phyloP scores from a whole-genome alignment of 2,329 filamentous ascomycete species.

The Paracorniculantispora psalliotae region DNA sequence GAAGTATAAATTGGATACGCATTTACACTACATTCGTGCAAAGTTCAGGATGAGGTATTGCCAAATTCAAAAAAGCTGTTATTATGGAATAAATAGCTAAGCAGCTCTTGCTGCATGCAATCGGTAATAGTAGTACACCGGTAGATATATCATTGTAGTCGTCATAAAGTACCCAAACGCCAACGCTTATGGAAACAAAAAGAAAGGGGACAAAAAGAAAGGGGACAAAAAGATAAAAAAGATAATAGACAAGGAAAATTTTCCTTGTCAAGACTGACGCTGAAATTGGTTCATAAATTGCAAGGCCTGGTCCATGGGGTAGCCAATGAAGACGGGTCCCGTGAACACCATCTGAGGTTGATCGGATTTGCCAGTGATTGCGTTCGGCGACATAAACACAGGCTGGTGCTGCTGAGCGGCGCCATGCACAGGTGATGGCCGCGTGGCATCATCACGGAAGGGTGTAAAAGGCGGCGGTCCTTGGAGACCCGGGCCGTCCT shows the following conservation, averaged over 20 bases:
- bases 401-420: conserved; percentile 34
- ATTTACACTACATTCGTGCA: too few relatives aligned
- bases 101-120: background rate
- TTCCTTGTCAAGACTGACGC: conserved; percentile 22
- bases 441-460: conserved; percentile 14
- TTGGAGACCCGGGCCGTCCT: conserved; percentile 14
- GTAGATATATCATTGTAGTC: conserved; percentile 2
- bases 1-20: too few relatives aligned
- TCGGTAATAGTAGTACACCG: background rate
- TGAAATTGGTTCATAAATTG: conserved; percentile 62
- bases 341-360: conserved; percentile 77
- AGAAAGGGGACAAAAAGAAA: conserved; percentile 12
- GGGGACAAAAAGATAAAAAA: conserved; percentile 14
- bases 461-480: conserved; percentile 21
- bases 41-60: too few relatives aligned
- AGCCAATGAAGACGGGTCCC: conserved; percentile 90
- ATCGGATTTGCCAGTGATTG: conserved; percentile 26
- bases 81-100: background rate
- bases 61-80: background rate
- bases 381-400: conserved; percentile 46
- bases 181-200: conserved; percentile 24
- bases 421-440: conserved; percentile 16
- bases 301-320: conserved; percentile 77
- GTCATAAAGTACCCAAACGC: conserved; percentile 22
- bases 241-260: background rate